These are phyloP conservation scores for Boletus sp. DNA, from an alignment of 768 basidiomycete species.

Conservation along the genomic window DNA sequence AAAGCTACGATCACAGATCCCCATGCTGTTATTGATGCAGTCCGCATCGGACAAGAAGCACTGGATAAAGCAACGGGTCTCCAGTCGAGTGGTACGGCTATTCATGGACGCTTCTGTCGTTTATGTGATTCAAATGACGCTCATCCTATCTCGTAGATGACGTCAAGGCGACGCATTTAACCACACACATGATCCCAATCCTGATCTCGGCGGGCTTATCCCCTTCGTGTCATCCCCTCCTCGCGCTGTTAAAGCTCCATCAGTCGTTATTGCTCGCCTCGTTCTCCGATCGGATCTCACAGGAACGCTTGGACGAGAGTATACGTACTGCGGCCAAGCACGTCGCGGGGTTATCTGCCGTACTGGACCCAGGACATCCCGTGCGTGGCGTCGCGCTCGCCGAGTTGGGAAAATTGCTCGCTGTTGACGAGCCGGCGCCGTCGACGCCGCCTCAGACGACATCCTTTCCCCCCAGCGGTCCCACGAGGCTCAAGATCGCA, in stretches of 20 bases:
- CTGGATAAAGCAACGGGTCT: conserved; percentile 67
- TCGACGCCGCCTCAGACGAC: conserved; percentile 14
- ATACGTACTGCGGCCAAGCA: conserved; percentile 57
- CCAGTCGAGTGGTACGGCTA: conserved; percentile 53
- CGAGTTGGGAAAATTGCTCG: conserved; percentile 79
- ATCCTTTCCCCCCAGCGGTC: conserved; percentile 66
- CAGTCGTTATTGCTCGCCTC: conserved; percentile 62
- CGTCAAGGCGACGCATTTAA: conserved; percentile 54
- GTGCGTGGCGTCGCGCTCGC: conserved; percentile 70
- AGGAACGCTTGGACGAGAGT: conserved; percentile 59
- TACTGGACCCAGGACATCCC: conserved; percentile 71
- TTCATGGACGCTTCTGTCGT: not conserved
- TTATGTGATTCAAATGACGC: not conserved
- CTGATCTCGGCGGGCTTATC: conserved; percentile 58
- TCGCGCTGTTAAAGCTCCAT: conserved; percentile 70
- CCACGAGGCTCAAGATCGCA: conserved; percentile 59
- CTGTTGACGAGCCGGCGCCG: conserved; percentile 70
- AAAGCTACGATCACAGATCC: conserved; percentile 45
- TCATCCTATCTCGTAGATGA: conserved; percentile 43
- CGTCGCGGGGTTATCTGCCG: conserved; percentile 47
- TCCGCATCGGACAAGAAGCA: conserved; percentile 70
- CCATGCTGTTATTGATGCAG: conserved; percentile 58
- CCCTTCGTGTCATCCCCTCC: conserved; percentile 72
- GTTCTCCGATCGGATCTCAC: conserved; percentile 40
- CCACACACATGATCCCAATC: conserved; percentile 64